Evolutionary conservation across 2,329 filamentous ascomycete genomes (phyloP), one percentile per base, ranked within the genome.

Genomic region (Botryotinia narcissicola): DNA sequence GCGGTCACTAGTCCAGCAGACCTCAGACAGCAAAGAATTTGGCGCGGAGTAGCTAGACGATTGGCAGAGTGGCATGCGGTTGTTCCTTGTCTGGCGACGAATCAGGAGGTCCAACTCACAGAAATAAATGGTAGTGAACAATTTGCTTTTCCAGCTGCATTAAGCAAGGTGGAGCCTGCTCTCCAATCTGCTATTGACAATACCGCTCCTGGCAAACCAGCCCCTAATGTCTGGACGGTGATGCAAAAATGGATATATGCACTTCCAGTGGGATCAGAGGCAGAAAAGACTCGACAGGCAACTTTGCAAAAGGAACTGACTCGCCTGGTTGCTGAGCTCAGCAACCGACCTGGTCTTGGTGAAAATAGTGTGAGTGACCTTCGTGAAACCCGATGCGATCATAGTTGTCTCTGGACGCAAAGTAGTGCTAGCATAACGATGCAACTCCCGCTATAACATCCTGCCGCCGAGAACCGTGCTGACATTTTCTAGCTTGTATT

Each of bases 221-320:
- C 89, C n/a, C 93, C 94, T 29, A 98, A 97, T 81, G 85, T 97
- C 73, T 99, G 96, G 96, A 94, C 93, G 10, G 94, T 97, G 48
- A 92, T 98, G 88, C 94, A 97, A 82, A 97, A 95, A 84, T 99
- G 96, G 96, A 94, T 98, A 73, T 85, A 91, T 78, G 95, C 93
- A 57, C 86, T 99, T 75, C 95, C 96, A 20, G 89, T 87, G 70
- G 86, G 87, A 73, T 96, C 92, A 8, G 88, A 91, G 48, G 86
- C 88, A 72, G 89, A 97, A 81, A 87, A 87, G 74, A 83, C 87
- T 77, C 89, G 93, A 76, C 91, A 93, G 80, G 85, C 87, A 42
- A 84, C 83, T 74, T 85, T 99, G 70, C 93, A 97, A 80, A 84
- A 84, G 72, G 95, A 98, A 84, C 85, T 97, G 74, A 87, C 89